These are phyloP conservation scores for Penstemon eatonii DNA, from an alignment of 257 asterid species.

Conservation along the genomic window DNA sequence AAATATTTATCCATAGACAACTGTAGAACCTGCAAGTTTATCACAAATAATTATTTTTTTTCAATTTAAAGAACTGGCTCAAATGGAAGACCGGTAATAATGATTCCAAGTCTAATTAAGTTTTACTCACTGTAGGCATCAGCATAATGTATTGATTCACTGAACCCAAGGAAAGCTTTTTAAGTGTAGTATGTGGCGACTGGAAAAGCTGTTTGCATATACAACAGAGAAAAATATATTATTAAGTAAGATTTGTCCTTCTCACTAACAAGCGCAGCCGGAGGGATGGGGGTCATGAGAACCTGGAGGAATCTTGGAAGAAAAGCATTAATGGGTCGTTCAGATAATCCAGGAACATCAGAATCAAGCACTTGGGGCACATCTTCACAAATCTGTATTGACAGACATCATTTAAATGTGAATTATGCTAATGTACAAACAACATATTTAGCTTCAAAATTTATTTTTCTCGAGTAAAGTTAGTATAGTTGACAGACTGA, in stretches of 20 bases:
- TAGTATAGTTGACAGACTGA: neutral
- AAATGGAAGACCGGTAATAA: constrained; percentile 11
- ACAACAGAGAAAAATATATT: constrained; percentile 14
- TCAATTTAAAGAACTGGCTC: constrained; percentile 13
- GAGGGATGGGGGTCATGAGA: neutral
- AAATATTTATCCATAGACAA: constrained; percentile 83
- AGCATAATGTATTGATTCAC: constrained; percentile 93
- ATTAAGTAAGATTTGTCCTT: constrained; percentile 5
- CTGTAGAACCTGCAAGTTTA: constrained; percentile 53
- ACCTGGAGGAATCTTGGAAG: constrained; percentile 92
- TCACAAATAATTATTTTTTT: constrained; percentile 2
- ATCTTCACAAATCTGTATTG: constrained; percentile 75
- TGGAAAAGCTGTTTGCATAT: constrained; percentile 77
- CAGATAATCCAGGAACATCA: constrained; percentile 77
- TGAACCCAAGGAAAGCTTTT: constrained; percentile 85
- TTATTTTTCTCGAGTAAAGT: neutral
- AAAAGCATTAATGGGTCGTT: constrained; percentile 81
- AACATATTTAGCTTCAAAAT: neutral
- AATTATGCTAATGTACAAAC: constrained; percentile 5
- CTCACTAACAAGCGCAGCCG: neutral
- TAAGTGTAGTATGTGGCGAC: constrained; percentile 67
- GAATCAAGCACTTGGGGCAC: constrained; percentile 81
- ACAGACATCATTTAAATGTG: constrained; percentile 9
- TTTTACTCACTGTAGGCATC: constrained; percentile 80
- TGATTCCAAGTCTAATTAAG: constrained; percentile 18